Evolutionary conservation across 805 yeast species (phyloP), one percentile per base, ranked within the genome.

Genomic region (Saccharomycopsis sp.): DNA sequence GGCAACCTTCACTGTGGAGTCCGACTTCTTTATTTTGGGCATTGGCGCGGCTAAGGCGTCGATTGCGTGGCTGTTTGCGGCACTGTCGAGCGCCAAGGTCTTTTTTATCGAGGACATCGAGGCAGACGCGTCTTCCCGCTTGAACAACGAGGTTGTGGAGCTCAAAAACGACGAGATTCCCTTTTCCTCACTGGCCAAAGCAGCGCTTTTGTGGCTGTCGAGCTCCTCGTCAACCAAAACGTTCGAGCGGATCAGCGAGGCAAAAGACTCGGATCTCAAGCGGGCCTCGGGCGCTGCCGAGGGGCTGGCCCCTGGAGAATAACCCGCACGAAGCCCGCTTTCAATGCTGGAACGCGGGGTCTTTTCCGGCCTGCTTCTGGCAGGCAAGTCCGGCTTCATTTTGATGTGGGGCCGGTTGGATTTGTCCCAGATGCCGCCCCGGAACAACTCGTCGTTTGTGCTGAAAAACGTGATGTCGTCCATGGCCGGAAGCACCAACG

Each of bases 351-450:
- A 44, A 16, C 48, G 18, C 8, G 48, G 48, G 21, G 48, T 44
- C 16, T 18, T 44, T 44, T 44, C 21, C 7, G 16, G 48, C 24
- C 18, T 21, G 1, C 16, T 24, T 40, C 50, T 46, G 24, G 21
- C 20, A 37, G 29, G n/a, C 21, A 16, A 3, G 9, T 51, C 34
- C 20, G 51, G 14, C 15, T 41, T 21, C 18, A 15, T 23, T 40
- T 55, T 29, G 12, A 44, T 16, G 37, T 18, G 14, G 1, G 66
- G 64, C 51, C 74, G 66, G 1, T 51, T 65, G 0, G 70, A 57
- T 21, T 75, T 75, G 62, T 86, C 91, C 98, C 98, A 92, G 23
- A 92, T 82, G 16, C 99, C 99, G 54, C 97, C 99, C 62, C 97
- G 79, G 69, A 83, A 94, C 14, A 89, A 70, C 62, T 89, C 96